These are phyloP conservation scores for Ceratorhiza oryzae-sativae DNA, from an alignment of 1,284 basidiomycete genomes.

Conservation along the genomic window DNA sequence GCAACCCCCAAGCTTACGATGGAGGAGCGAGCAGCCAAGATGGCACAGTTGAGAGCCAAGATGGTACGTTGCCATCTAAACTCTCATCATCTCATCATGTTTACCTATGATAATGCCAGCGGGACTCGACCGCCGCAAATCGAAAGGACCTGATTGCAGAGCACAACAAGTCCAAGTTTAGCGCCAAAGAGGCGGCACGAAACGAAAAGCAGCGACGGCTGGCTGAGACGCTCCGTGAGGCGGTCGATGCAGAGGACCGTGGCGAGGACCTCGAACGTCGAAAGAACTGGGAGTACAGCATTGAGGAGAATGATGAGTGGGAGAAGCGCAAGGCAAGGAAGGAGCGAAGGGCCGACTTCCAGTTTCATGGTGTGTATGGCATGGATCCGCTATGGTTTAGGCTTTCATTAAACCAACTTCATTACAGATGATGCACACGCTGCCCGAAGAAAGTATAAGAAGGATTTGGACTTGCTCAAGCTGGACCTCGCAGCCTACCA, in stretches of 20 bases:
- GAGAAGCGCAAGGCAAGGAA: slow-evolving; percentile 84
- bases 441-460: slow-evolving; percentile 88
- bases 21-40: slow-evolving; percentile 78
- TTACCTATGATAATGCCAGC: slow-evolving; percentile 55
- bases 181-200: slow-evolving; percentile 77
- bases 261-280: slow-evolving; percentile 76
- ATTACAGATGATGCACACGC: slow-evolving; percentile 86
- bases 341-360: slow-evolving; percentile 76
- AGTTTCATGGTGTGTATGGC: slow-evolving; percentile 70
- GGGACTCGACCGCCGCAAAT: slow-evolving; percentile 79
- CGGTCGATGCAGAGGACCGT: slow-evolving; percentile 85
- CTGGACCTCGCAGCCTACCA: slow-evolving; percentile 87
- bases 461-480: slow-evolving; percentile 85
- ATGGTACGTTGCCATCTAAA: slow-evolving; percentile 63
- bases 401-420: neutral
- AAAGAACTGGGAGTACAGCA: slow-evolving; percentile 93
- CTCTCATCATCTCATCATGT: slow-evolving; percentile 15
- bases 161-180: slow-evolving; percentile 74
- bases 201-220: slow-evolving; percentile 87
- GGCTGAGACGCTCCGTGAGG: slow-evolving; percentile 84
- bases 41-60: slow-evolving; percentile 74
- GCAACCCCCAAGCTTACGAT: slow-evolving; percentile 55
- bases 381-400: neutral
- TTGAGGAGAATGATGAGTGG: slow-evolving; percentile 95
- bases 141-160: slow-evolving; percentile 84